Conservation (phyloP, 1,139 yeast genomes). For the Wickerhamomyces sp. region DNA sequence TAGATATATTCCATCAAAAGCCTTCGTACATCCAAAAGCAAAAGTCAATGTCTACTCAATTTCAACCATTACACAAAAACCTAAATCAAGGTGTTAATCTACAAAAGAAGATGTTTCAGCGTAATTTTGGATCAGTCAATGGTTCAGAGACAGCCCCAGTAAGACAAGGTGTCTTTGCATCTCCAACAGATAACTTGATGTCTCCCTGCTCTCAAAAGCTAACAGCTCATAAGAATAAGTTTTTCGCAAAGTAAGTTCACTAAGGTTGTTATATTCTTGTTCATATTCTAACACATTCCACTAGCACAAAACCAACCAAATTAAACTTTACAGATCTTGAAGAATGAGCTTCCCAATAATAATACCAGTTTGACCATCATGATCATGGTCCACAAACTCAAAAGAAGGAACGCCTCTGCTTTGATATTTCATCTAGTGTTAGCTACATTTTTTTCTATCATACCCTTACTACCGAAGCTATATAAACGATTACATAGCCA, state of each 20-base stretch:
- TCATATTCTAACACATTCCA: too few relatives aligned
- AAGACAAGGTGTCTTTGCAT: constrained; percentile 33
- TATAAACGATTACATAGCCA: too few relatives aligned
- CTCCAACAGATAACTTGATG: constrained; percentile 53
- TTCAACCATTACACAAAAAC: constrained; percentile 26
- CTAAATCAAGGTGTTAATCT: constrained; percentile 8
- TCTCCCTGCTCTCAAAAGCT: constrained; percentile 56
- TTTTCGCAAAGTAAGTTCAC: constrained; percentile 25
- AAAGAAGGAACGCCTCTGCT: background rate
- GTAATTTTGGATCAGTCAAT: constrained; percentile 10
- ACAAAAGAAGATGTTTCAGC: constrained; percentile 20
- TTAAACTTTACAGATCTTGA: constrained; percentile 18
- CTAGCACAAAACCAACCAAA: constrained; percentile 24
- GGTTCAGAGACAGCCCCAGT: background rate
- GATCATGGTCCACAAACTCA: background rate
- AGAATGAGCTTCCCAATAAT: background rate
- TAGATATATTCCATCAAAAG: background rate
- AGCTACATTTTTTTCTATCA: background rate
- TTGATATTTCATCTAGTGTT: too few relatives aligned
- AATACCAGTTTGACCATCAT: background rate
- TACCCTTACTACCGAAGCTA: background rate
- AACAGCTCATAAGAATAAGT: constrained; percentile 42
- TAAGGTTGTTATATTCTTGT: too few relatives aligned
- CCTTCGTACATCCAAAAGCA: too few relatives aligned
- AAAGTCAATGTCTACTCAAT: constrained; percentile 10